These are phyloP conservation scores for Dryadomyces quercus-mongolicae DNA, from an alignment of 2,329 filamentous ascomycete species.

Conservation along the genomic window DNA sequence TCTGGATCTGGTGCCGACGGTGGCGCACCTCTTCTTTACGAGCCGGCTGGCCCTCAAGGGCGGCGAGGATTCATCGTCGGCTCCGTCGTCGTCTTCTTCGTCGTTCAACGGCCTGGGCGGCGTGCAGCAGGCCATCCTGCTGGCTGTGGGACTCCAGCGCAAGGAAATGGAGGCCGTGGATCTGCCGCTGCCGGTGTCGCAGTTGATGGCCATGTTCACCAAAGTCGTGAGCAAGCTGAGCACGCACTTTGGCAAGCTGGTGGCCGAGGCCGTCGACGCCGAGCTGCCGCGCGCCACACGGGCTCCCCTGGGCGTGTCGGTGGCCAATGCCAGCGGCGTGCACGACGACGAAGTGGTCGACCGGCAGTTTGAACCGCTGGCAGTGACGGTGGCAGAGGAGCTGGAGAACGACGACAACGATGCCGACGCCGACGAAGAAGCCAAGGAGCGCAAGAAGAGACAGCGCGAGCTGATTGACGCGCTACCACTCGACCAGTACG, in stretches of 20 bases:
- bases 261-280: slow-evolving; percentile 61
- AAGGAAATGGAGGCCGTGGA: slow-evolving; percentile 80
- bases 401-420: slow-evolving; percentile 48
- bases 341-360: slow-evolving; percentile 58
- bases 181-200: slow-evolving; percentile 57
- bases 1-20: slow-evolving; percentile 74
- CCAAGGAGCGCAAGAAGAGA: slow-evolving; percentile 48
- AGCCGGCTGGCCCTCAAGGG: slow-evolving; percentile 47
- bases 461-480: slow-evolving; percentile 84
- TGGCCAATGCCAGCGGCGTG: slow-evolving; percentile 47
- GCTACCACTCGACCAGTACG: slow-evolving; percentile 75
- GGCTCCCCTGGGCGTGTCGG: slow-evolving; percentile 44
- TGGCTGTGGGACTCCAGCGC: slow-evolving; percentile 83
- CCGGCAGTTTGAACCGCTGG: slow-evolving; percentile 57
- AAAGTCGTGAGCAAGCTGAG: slow-evolving; percentile 88
- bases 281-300: slow-evolving; percentile 41
- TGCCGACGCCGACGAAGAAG: slow-evolving; percentile 61
- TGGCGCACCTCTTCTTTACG: slow-evolving; percentile 77
- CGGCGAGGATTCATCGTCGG: slow-evolving; percentile 15
- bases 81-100: too few relatives aligned
- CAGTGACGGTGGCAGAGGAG: slow-evolving; percentile 64
- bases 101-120: slow-evolving; percentile 53
- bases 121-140: slow-evolving; percentile 76
- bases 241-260: slow-evolving; percentile 60
- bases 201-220: slow-evolving; percentile 92